Base-by-base conservation (phyloP, 139 green algal genomes). In the Desmodesmus armatus region DNA sequence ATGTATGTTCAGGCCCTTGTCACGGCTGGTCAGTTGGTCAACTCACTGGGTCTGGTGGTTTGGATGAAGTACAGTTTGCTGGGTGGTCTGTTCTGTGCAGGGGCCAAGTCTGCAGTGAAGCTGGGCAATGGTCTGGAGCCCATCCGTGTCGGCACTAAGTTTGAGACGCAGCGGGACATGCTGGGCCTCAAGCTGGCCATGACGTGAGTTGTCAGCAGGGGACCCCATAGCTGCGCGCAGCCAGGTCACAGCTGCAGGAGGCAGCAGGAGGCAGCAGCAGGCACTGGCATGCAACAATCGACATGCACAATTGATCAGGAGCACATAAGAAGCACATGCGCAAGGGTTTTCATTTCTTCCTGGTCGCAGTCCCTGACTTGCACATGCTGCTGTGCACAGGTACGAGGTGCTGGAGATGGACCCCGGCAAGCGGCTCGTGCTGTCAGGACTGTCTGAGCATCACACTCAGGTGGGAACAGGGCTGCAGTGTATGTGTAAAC, bases 351-450 rank as follows among this genome's bases (percentile, higher is more conserved):
- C n/a, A n/a, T n/a, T n/a, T n/a, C n/a, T n/a, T n/a, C n/a, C n/a
- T n/a, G n/a, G n/a, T 21, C 33, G 7, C 63, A 44, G 31, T 33
- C 43, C 31, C 63, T 72, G 7, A 41, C 29, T 39, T 29, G n/a
- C 0, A 72, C 40, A 9, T 77, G 69, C 40, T 23, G n/a, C 60
- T 58, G 39, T 77, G 39, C 23, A 27, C 65, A 85, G 79, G 37
- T 86, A 86, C 17, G 80, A 86, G 80, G 80, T 86, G 66, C 27
- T 86, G 3, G 80, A 86, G n/a, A n/a, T 66, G 29, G 80, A 86
- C 33, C 69, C 80, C 5, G 80, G 80, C 49, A 80, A 80, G 39
- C 69, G 70, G 33, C 69, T 86, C 27, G 80, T 86, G 13, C 70
- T 86, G 15, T 86, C 80, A 41, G 80, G 80, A 1, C 29, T 86